Conservation (phyloP, 2,329 filamentous ascomycete genomes). For the Leptodontidium sp. region DNA sequence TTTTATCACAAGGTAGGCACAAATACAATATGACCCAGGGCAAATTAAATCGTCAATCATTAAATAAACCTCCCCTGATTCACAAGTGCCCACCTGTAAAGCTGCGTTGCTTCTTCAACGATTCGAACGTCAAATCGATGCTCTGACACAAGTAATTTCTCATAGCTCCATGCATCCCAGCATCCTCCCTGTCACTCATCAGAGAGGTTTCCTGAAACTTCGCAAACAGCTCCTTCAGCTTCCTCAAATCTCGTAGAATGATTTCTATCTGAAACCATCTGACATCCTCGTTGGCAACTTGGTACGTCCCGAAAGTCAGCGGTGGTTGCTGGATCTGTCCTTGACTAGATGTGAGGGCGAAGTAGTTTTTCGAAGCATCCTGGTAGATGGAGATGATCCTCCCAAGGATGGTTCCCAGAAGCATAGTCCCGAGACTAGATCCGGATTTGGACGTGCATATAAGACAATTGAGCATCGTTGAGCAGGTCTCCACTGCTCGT, state of each 20-base stretch:
- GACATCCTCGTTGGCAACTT: conserved; percentile 55
- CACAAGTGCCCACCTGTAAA: conserved; percentile 6
- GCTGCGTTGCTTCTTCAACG: conserved; percentile 23
- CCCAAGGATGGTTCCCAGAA: conserved; percentile 59
- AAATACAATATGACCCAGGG: not conserved
- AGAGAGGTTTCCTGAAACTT: conserved; percentile 54
- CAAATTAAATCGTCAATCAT: conserved; percentile 1
- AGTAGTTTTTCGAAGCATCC: conserved; percentile 51
- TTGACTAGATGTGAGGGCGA: conserved; percentile 43
- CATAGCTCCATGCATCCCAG: conserved; percentile 55
- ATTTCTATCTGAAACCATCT: conserved; percentile 58
- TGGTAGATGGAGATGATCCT: conserved; percentile 58
- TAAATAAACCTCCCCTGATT: not conserved
- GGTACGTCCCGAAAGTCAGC: conserved; percentile 55
- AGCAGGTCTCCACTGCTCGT: conserved; percentile 57
- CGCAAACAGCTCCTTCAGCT: conserved; percentile 56
- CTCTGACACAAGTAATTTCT: conserved; percentile 55
- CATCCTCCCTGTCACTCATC: conserved; percentile 33
- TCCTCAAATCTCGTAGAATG: conserved; percentile 56
- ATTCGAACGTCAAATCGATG: conserved; percentile 53
- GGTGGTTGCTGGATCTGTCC: conserved; percentile 42
- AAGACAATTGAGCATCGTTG: conserved; percentile 55
- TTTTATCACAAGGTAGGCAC: not conserved
- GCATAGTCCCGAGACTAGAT: conserved; percentile 56
- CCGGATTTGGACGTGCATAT: conserved; percentile 55